Percentiles rank a stretch among this genome's conserved stretches.
Conservation (phyloP, 164 flowering plant species). For the Vitis cinerea region DNA sequence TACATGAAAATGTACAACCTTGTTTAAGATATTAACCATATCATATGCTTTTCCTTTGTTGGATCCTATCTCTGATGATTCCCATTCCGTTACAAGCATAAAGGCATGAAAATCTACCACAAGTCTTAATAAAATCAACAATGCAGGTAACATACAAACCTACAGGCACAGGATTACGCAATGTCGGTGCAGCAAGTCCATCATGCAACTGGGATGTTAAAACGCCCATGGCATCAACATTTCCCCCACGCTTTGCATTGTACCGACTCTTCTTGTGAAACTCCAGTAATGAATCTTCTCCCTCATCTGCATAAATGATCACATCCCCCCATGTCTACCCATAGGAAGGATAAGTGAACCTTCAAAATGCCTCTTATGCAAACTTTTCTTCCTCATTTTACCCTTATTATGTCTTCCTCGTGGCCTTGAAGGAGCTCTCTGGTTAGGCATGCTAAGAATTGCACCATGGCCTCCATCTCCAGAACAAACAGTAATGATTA, state of each 20-base stretch:
- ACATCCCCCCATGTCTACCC: conserved; percentile 99
- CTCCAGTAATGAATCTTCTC: conserved; percentile 71
- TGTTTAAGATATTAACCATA: no score
- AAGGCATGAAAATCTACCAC: background rate
- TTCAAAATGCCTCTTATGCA: conserved; percentile 73
- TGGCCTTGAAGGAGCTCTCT: conserved; percentile 35
- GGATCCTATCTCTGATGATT: no score
- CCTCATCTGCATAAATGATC: conserved; percentile 79
- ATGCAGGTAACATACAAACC: conserved; percentile 46
- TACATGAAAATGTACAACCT: no score
- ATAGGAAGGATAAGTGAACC: conserved; percentile 87
- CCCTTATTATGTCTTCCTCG: conserved; percentile 43
- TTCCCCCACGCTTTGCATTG: conserved; percentile 94
- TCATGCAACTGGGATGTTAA: conserved; percentile 60
- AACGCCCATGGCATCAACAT: conserved; percentile 87
- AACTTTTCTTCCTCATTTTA: conserved; percentile 42
- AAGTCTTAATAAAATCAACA: background rate
- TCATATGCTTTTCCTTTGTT: no score
- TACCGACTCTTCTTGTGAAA: conserved; percentile 62
- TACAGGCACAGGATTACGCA: conserved; percentile 92
- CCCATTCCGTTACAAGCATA: no score
- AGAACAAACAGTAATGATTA: conserved; percentile 76
- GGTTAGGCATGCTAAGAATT: conserved; percentile 60
- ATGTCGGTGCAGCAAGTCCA: conserved; percentile 73
- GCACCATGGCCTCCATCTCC: conserved; percentile 99